Percentiles rank a stretch among this genome's conserved stretches.
Evolutionary conservation across 78 protist species (phyloP).

Genomic region (Dictyostelium brefeldianum): DNA sequence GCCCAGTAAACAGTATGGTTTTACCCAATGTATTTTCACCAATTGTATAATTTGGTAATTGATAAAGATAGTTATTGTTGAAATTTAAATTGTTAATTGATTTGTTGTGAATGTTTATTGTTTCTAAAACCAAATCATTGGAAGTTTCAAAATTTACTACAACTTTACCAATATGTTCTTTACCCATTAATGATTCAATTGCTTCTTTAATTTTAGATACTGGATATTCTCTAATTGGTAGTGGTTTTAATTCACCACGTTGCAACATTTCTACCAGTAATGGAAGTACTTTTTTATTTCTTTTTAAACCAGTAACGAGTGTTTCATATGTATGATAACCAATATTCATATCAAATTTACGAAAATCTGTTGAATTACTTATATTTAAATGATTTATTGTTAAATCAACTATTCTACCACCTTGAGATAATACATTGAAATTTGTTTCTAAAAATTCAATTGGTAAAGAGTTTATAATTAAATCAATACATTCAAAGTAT

Average conservation of each 20-base stretch:
- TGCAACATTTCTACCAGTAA: not conserved
- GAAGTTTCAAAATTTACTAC: slow-evolving; percentile 23
- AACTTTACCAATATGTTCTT: slow-evolving; percentile 21
- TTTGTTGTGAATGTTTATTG: not conserved
- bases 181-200: slow-evolving; percentile 22
- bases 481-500: slow-evolving; percentile 72
- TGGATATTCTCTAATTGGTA: slow-evolving; percentile 28
- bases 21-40: not conserved
- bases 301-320: no score
- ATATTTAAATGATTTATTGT: not conserved
- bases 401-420: slow-evolving; percentile 64
- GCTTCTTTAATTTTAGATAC: slow-evolving; percentile 14
- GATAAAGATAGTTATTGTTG: no score
- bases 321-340: not conserved
- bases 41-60: no score
- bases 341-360: slow-evolving; percentile 15
- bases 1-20: slow-evolving; percentile 43
- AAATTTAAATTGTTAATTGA: slow-evolving; percentile 17
- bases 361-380: slow-evolving; percentile 2
- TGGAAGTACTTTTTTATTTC: not conserved
- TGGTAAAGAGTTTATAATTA: slow-evolving; percentile 59
- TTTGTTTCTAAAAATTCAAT: slow-evolving; percentile 33
- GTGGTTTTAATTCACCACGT: not conserved
- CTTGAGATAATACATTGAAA: slow-evolving; percentile 20
- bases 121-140: not conserved